Base-by-base conservation (phyloP, 768 basidiomycete genomes). In the Mycena vulgaris region DNA sequence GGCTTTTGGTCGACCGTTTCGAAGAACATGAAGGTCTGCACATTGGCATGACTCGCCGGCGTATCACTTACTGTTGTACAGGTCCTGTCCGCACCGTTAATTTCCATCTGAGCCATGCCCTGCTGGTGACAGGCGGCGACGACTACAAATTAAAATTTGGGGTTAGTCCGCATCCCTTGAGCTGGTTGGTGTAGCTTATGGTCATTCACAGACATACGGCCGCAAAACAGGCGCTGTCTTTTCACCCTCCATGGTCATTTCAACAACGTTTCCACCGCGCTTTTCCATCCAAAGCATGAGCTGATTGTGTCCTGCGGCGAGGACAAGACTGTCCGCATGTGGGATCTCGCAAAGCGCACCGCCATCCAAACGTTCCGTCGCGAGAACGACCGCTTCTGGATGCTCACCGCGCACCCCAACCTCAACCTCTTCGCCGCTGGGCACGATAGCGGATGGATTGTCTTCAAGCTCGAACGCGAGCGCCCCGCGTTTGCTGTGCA, bases 81-180 rank as follows among this genome's bases (percentile, higher is more conserved):
- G 97, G 97, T 56, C 98, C 98, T n/a, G n/a, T n/a, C n/a, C n/a
- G 98, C 80, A 97, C 89, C 63, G 95, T 99, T 61, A 94, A 93
- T 47, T 94, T 99, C 74, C 98, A 99, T 83, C 96, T 97, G 3
- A 96, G 92, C 74, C 90, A 97, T 76, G 96, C 97, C 35, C 85
- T 99, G 71, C 85, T 99, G 72, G 93, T 87, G 30, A 95, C 95
- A 4, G 98, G 97, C 75, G 98, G 97, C 66, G 98, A 99, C 80
- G 98, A 99, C 85, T 99, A 98, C 86, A 99, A 98, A 90, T 95
- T 99, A 86, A 97, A 96, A 87, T 78, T 98, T 99, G 96, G 97
- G 97, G 95, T 96, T 72, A 80, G 94, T 85, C 28, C 27, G 45
- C 23, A 28, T n/a, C 65, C 30, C 14, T 59, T 31, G 30, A 13